Evolutionary conservation across 2,329 filamentous ascomycete genomes (phyloP), one percentile per base, ranked within the genome.

Genomic region (Penicillium palitans): DNA sequence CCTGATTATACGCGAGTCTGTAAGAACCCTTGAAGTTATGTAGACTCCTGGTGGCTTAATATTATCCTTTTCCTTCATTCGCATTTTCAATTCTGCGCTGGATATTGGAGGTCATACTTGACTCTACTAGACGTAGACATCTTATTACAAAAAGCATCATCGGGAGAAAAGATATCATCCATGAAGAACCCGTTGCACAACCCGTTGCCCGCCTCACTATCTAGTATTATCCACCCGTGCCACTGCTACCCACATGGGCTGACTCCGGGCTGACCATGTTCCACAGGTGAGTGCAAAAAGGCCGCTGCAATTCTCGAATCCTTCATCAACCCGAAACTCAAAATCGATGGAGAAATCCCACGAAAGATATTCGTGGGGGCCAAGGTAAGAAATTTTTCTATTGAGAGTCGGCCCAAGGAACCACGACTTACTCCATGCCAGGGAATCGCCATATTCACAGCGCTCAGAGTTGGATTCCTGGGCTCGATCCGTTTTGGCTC

Each of bases 271-370:
- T 58, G 29, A 58, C 50, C n/a, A 33, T 33, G 19, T 33, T 35
- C 27, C 52, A 65, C 77, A 96, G 93, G 91, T 80, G 93, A 98
- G 80, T 98, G 93, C 80, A 93, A 89, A 77, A 98, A 98, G 79
- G 93, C 91, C 73, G 90, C 90, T 72, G 96, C 96, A 82, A 97
- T 98, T 71, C 85, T 98, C 67, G 85, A 90, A 50, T 96, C 93
- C 8, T 98, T 98, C 75, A 85, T 97, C 74, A 93, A 97, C 73
- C 93, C 93, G n/a, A 85, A 89, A 71, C 93, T 98, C 75, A 91
- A 93, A 6, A 93, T 93, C 57, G 93, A 98, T 78, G 97, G 97
- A 77, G 87, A 98, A 73, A 98, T 98, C 68, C 93, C 95, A 51
- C 92, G 93, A 5, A 84, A 88, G 52, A 84, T 98, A 66, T 87